Base-by-base conservation (phyloP, 768 basidiomycete species). In the Rhizopogon vesiculosus region DNA sequence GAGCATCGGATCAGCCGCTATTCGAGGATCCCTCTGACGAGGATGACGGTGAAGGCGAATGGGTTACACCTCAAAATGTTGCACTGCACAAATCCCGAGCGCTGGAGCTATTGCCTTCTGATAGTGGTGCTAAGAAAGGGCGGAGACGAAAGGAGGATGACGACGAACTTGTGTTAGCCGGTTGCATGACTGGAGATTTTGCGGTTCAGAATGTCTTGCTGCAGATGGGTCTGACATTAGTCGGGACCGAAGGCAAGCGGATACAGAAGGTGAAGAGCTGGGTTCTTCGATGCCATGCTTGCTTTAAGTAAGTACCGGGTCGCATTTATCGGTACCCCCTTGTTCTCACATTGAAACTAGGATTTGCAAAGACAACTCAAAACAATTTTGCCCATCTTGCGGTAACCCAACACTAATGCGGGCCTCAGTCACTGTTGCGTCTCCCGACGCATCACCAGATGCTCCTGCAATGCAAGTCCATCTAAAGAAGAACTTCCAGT, bases 101-200 rank as follows among this genome's bases (percentile, higher is more conserved):
- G 29, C 80, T 96, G 40, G 83, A 93, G 22, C 78, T 97, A 39
- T 78, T 96, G 31, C 89, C 93, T 3, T 76, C 80, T 19, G 70
- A 72, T n/a, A 72, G 66, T 16, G 61, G 62, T 10, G 59, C 62
- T 4, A 67, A 64, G 31, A 74, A 73, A 45, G 58, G 59, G 44
- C 74, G 74, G 61, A 70, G 69, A 48, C 19, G 15, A 22, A 66
- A 64, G 57, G 65, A 62, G 63, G 68, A 75, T 42, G 69, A 76
- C 16, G 73, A 76, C 16, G 73, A 76, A 44, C 40, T 61, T 0
- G 63, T 96, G 45, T 78, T 77, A 51, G 84, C 82, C 5, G 97
- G 94, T 16, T 97, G 95, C 68, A 93, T 98, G 90, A 98, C 97
- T 8, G 91, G 91, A 19, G 97, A 99, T 80, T 98, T 94, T 69